Percentiles rank a stretch among this genome's conserved stretches.
These are phyloP conservation scores for Piromyces finnis DNA, from an alignment of 192 early-diverging fungal species.

Conservation along the genomic window DNA sequence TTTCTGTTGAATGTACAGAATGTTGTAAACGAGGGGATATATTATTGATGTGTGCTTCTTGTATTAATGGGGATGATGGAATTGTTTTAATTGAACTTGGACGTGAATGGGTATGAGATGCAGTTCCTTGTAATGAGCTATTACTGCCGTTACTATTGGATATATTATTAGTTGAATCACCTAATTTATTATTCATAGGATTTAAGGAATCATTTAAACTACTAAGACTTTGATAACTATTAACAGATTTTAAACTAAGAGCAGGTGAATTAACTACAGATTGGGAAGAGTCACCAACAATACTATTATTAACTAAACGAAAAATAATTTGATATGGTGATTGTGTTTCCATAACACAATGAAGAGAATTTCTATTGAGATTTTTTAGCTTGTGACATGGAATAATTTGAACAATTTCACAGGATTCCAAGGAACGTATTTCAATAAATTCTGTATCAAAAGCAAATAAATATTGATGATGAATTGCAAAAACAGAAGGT, in stretches of 20 bases:
- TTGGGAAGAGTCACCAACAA: neutral
- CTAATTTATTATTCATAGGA: neutral
- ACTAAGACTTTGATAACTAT: neutral
- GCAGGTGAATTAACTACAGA: neutral
- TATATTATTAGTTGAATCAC: neutral
- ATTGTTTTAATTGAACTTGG: neutral
- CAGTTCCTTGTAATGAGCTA: neutral
- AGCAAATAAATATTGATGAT: slow-evolving; percentile 51
- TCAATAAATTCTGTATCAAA: slow-evolving; percentile 85
- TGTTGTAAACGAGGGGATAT: neutral
- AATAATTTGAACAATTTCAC: slow-evolving; percentile 47
- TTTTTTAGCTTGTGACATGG: neutral
- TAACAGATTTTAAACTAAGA: neutral
- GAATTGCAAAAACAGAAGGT: slow-evolving; percentile 54
- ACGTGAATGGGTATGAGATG: neutral
- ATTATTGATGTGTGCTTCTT: neutral
- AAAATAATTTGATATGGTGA: neutral
- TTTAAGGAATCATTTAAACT: neutral
- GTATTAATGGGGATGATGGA: neutral
- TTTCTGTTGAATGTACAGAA: neutral
- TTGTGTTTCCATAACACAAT: neutral
- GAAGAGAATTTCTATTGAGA: neutral
- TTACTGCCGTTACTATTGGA: neutral
- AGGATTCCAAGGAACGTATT: slow-evolving; percentile 63
- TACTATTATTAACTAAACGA: neutral